phyloP scores from a whole-genome alignment of 805 yeast species.

The Starmerella kuoi region DNA sequence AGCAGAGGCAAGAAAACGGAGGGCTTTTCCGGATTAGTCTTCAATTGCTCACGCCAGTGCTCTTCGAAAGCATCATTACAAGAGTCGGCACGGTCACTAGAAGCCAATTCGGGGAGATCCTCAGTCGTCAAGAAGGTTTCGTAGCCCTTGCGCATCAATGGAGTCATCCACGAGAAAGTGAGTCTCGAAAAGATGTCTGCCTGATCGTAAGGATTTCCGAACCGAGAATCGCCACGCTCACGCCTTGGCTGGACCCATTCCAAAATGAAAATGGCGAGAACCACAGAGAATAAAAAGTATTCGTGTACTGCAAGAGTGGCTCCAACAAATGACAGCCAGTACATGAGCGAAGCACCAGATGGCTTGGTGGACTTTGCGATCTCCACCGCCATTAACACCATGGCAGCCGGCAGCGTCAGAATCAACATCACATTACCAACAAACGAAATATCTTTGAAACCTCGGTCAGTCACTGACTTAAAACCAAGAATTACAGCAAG shows the following conservation, averaged over 20 bases:
- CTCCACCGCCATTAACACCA: conserved; percentile 56
- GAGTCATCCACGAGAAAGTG: conserved; percentile 86
- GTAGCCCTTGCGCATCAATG: conserved; percentile 68
- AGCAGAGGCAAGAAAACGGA: conserved; percentile 51
- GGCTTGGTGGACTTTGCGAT: conserved; percentile 54
- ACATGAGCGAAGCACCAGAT: conserved; percentile 54
- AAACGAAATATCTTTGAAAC: conserved; percentile 24
- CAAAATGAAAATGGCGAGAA: conserved; percentile 18
- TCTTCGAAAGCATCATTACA: conserved; percentile 37
- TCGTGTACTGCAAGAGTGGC: conserved; percentile 38
- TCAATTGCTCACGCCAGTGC: conserved; percentile 50
- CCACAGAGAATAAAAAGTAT: conserved; percentile 29
- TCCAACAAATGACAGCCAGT: conserved; percentile 49
- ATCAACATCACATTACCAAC: conserved; percentile 33
- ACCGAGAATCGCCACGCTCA: conserved; percentile 27
- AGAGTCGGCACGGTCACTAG: conserved; percentile 48
- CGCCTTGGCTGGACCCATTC: conserved; percentile 35
- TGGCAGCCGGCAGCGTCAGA: conserved; percentile 40
- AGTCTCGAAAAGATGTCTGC: conserved; percentile 65
- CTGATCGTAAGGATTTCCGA: conserved; percentile 36
- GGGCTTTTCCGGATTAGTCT: conserved; percentile 27
- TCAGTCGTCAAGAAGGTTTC: conserved; percentile 36
- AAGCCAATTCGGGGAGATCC: conserved; percentile 75
- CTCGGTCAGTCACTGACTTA: conserved; percentile 9
- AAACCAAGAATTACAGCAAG: conserved; percentile 17